Base-by-base conservation (phyloP, 176 grass and related monocot species). In the Pharus latifolius region DNA sequence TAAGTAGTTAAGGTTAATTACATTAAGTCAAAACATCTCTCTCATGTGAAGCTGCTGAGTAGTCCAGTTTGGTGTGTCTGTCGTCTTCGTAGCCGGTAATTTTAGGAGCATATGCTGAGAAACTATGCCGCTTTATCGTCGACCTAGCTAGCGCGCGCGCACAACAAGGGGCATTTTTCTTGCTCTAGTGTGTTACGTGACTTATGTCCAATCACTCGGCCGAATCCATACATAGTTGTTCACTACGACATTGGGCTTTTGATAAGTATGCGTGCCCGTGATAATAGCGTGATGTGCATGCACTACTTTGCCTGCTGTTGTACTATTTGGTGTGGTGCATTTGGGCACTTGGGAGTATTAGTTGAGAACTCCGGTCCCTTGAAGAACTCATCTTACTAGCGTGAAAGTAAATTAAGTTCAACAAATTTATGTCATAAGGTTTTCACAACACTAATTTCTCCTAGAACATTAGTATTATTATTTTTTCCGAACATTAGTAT, bases 1-100 rank as follows among this genome's bases (percentile, higher is more conserved):
- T n/a, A n/a, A n/a, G n/a, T n/a, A n/a, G n/a, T 14, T 33, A 58
- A 30, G 60, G 51, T 45, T 78, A n/a, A n/a, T n/a, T n/a, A n/a
- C n/a, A n/a, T n/a, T 35, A 47, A 53, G 75, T 85, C 54, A 61
- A 79, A 84, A 68, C 69, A 46, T 84, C 51, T 5, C 33, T 67
- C 12, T 83, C 35, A 37, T 0, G 4, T 2, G 46, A n/a, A 48
- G 46, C 56, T 56, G 43, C n/a, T n/a, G 68, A 35, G 41, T 26
- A 41, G 74, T 73, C 75, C 60, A 71, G 79, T 17, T 32, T 60
- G 19, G 16, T 29, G 44, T 43, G 12, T 54, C 66, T 73, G 67
- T 78, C 53, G 6, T 32, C 42, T 33, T 73, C 25, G 59, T 53
- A 33, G 61, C 61, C 7, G 75, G 17, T 3, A 15, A 60, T 68